Evolutionary conservation across 78 protist genomes (phyloP).

Genomic region (Paulinella micropora): DNA sequence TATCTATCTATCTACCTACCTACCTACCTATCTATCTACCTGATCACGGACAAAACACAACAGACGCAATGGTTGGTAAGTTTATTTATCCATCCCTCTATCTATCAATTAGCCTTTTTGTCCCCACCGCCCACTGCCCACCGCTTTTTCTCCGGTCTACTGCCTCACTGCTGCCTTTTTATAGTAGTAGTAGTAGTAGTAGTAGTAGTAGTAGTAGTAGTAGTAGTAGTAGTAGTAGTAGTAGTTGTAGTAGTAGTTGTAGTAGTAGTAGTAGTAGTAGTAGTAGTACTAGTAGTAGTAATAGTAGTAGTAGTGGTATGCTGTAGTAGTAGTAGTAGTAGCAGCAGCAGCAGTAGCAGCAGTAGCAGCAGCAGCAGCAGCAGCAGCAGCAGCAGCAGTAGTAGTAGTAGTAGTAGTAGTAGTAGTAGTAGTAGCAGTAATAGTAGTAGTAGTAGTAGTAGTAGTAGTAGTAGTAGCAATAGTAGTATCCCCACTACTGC

Average conservation of each 20-base stretch:
- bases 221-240: slow-evolving; percentile 8
- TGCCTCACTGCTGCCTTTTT: too few species aligned
- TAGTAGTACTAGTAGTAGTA: slow-evolving; percentile 5
- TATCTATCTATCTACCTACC: too few species aligned
- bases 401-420: slow-evolving; percentile 13
- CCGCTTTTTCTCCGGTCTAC: too few species aligned
- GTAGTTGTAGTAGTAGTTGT: not conserved
- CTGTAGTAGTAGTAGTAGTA: not conserved
- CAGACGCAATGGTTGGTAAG: too few species aligned
- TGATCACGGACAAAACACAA: too few species aligned
- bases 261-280: not conserved
- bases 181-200: not conserved
- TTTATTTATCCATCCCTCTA: too few species aligned
- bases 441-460: not conserved
- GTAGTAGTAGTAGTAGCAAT: not conserved
- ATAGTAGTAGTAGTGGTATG: too few species aligned
- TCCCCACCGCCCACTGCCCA: too few species aligned
- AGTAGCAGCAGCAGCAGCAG: not conserved
- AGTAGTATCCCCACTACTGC: too few species aligned
- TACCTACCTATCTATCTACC: too few species aligned
- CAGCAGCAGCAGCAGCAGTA: not conserved
- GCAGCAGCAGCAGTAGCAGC: not conserved
- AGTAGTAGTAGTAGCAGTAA: slow-evolving; percentile 6
- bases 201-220: slow-evolving; percentile 1
- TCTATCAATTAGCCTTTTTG: too few species aligned